phyloP scores from a whole-genome alignment of 352 stramenopile species.

The Pythium folliculosum region DNA sequence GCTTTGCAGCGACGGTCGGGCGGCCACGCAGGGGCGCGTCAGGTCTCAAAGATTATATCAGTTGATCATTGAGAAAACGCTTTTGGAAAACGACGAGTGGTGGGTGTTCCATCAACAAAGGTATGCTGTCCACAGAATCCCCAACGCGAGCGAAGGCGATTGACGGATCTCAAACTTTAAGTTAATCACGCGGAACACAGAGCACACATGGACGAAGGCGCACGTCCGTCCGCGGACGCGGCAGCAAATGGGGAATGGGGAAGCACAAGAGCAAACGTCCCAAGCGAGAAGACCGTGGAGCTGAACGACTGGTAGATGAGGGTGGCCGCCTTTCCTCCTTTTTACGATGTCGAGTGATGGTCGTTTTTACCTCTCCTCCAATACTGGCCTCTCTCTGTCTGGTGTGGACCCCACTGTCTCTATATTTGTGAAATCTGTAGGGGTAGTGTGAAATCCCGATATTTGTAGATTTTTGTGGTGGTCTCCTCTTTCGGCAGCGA shows the following conservation, averaged over 20 bases:
- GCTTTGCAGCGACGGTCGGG: conserved; percentile 17
- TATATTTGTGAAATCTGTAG: conserved; percentile 9
- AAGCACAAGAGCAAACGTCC: not conserved
- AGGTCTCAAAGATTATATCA: conserved; percentile 90
- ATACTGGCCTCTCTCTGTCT: not conserved
- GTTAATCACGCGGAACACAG: conserved; percentile 67
- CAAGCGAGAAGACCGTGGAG: not conserved
- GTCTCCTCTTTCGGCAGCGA: conserved; percentile 12
- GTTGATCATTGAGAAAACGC: conserved; percentile 68
- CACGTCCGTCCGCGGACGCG: too few species aligned
- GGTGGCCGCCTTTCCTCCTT: not conserved
- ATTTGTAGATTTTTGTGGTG: conserved; percentile 36
- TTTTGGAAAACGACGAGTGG: not conserved
- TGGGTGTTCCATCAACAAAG: conserved; percentile 69
- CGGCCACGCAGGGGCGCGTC: conserved; percentile 23
- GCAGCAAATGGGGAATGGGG: not conserved
- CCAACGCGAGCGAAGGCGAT: conserved; percentile 30
- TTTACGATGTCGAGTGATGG: conserved; percentile 14
- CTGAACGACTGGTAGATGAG: conserved; percentile 1
- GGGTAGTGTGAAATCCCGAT: not conserved
- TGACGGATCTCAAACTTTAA: conserved; percentile 88
- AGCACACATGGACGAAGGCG: not conserved
- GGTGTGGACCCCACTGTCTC: conserved; percentile 4
- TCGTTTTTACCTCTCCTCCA: conserved; percentile 24
- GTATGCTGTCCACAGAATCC: conserved; percentile 72